Evolutionary conservation across 2,329 filamentous ascomycete species (phyloP), one percentile per base, ranked within the genome.

Genomic region (Apiospora marii): DNA sequence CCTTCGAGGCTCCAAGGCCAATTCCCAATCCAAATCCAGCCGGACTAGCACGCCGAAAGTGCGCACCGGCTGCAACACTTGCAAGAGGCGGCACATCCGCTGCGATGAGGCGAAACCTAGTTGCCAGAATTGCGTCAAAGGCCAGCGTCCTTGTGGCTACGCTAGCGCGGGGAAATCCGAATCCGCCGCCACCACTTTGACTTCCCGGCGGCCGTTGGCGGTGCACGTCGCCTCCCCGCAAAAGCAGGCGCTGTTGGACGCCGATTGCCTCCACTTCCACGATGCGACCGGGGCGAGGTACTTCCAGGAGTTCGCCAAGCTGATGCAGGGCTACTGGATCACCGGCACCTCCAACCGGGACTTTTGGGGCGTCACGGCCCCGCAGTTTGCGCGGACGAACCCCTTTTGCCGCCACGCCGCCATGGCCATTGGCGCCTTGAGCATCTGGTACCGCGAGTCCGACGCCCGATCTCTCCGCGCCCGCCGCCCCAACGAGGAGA

Each of bases 271-370:
- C 30, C 74, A 78, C 58, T 78, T 77, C n/a, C 68, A 22, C 13
- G 67, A 78, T 67, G 72, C 61, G 6, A 46, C 49, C 1, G 71
- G 71, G 2, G 49, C 75, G 24, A 46, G 73, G 0, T 82, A 82
- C 51, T 82, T 82, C 44, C 34, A 78, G 0, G 80, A 82, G 71
- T 82, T 82, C 22, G 72, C 82, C 6, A 61, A 61, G n/a, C 61
- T 82, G 7, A 74, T 77, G 0, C 75, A 75, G 37, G 77, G 77
- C 1, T 78, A 78, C 0, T 82, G 81, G 80, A 78, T 78, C 19
- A 73, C 75, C 0, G 77, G 77, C 0, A 75, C 74, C 0, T 80
- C 79, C 0, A 75, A 73, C 8, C 69, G 73, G 24, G 76, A 77
- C 16, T 51, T 82, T 12, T 82, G 81, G 81, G 73, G 69, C 1